A percentile compares a stretch with the other conserved stretches of the same genome.
Evolutionary conservation across 768 basidiomycete species (phyloP).

Genomic region (Tulasnella sp.): DNA sequence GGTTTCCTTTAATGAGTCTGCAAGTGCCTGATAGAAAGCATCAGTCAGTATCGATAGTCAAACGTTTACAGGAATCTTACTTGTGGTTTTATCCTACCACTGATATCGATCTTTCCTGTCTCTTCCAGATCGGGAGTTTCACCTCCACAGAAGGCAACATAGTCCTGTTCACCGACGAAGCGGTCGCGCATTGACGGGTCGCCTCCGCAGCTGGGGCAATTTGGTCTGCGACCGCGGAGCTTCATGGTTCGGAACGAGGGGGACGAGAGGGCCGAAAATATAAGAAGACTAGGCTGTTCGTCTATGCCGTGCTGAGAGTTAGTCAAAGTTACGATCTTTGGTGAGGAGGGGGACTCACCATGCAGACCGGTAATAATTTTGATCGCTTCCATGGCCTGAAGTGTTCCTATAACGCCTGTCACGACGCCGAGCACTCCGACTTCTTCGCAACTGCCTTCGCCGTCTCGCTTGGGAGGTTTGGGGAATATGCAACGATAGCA

Average conservation of each 20-base stretch:
- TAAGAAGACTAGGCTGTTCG: slow-evolving; percentile 48
- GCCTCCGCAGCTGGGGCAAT: slow-evolving; percentile 68
- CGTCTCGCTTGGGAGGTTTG: slow-evolving; percentile 55
- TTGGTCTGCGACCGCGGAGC: slow-evolving; percentile 58
- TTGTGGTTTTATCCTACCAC: slow-evolving; percentile 32
- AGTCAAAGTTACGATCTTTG: background rate
- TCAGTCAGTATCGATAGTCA: background rate
- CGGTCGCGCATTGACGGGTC: slow-evolving; percentile 37
- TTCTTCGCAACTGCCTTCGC: slow-evolving; percentile 75
- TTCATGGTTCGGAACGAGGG: slow-evolving; percentile 78
- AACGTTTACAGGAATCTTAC: slow-evolving; percentile 27
- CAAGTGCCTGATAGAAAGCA: slow-evolving; percentile 43
- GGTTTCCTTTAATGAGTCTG: slow-evolving; percentile 29
- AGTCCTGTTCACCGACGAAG: slow-evolving; percentile 55
- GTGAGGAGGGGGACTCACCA: slow-evolving; percentile 35
- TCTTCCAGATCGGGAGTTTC: slow-evolving; percentile 56
- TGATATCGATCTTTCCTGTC: slow-evolving; percentile 40
- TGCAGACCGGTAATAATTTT: slow-evolving; percentile 64
- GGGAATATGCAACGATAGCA: slow-evolving; percentile 96
- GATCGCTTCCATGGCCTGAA: slow-evolving; percentile 85
- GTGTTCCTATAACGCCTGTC: slow-evolving; percentile 78
- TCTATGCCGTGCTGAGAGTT: background rate
- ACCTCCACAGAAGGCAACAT: slow-evolving; percentile 82
- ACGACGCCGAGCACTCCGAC: slow-evolving; percentile 82
- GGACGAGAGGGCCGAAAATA: slow-evolving; percentile 62